phyloP scores from a whole-genome alignment of 441 rosid genomes.

The Geranium incanum region DNA sequence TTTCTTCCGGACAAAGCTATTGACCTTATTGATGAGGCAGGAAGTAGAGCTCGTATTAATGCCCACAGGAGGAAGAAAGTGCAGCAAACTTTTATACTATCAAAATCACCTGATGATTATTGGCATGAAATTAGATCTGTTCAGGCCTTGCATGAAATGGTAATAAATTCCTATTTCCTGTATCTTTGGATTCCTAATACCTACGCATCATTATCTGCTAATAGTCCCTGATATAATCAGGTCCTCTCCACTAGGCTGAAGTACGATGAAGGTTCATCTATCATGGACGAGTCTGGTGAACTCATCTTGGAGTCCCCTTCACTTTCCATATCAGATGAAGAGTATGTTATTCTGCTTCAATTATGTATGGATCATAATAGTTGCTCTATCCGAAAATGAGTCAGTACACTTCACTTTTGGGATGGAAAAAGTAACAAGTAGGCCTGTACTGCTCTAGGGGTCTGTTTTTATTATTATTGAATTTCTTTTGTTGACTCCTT shows the following conservation, averaged over 20 bases:
- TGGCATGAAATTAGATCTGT: conserved; percentile 95
- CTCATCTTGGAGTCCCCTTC: conserved; percentile 43
- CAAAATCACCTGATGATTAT: conserved; percentile 76
- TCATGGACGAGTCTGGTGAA: conserved; percentile 37
- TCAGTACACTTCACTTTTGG: neutral
- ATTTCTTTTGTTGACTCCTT: conserved; percentile 14
- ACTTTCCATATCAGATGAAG: conserved; percentile 44
- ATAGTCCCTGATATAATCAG: conserved; percentile 33
- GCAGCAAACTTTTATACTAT: conserved; percentile 63
- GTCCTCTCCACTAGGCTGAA: conserved; percentile 52
- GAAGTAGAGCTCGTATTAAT: conserved; percentile 87
- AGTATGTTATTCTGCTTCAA: conserved; percentile 37
- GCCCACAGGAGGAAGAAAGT: conserved; percentile 79
- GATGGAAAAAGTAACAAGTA: no score
- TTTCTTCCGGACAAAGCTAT: conserved; percentile 78
- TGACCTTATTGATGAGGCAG: conserved; percentile 77
- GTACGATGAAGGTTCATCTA: conserved; percentile 36
- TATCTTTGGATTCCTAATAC: neutral
- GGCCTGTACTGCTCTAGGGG: conserved; percentile 1
- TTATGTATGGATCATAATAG: no score
- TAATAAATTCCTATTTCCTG: conserved; percentile 25
- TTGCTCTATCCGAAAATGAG: neutral
- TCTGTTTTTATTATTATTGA: neutral
- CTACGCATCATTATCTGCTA: conserved; percentile 16
- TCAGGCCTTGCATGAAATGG: conserved; percentile 95